A percentile compares a stretch with the other conserved stretches of the same genome.
These are phyloP conservation scores for Emericellopsis atlantica DNA, from an alignment of 2,329 filamentous ascomycete species.

Conservation along the genomic window DNA sequence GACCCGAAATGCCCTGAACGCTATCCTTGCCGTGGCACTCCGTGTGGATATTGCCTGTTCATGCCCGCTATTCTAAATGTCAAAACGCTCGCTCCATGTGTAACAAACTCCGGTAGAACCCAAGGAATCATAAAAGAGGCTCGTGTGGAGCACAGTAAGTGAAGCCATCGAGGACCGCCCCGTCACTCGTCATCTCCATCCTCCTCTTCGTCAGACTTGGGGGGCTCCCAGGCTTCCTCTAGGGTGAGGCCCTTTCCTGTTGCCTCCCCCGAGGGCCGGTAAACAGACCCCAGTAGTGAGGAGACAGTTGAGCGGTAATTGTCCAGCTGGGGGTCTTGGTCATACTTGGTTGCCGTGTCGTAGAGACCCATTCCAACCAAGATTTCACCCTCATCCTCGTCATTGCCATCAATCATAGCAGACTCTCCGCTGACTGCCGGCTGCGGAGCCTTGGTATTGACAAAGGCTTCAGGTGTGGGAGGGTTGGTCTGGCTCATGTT, in stretches of 20 bases:
- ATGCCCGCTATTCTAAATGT: no score
- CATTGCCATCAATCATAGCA: slow-evolving; percentile 31
- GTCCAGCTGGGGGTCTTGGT: slow-evolving; percentile 35
- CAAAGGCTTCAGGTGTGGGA: slow-evolving; percentile 49
- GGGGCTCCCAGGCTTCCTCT: slow-evolving; percentile 68
- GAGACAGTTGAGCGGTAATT: slow-evolving; percentile 42
- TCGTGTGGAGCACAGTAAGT: no score
- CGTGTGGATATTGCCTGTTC: no score
- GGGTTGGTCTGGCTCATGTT: slow-evolving; percentile 35
- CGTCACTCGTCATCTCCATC: slow-evolving; percentile 29
- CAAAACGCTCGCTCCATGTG: no score
- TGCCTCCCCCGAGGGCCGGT: slow-evolving; percentile 28
- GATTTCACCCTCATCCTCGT: slow-evolving; percentile 54
- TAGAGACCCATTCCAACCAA: slow-evolving; percentile 77
- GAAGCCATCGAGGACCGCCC: not conserved
- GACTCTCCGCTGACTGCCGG: slow-evolving; percentile 34
- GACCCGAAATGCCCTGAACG: no score
- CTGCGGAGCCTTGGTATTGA: slow-evolving; percentile 35
- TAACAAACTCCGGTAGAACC: no score
- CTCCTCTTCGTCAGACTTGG: slow-evolving; percentile 47
- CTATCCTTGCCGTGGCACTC: no score
- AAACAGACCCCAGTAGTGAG: slow-evolving; percentile 38
- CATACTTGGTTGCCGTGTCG: slow-evolving; percentile 50
- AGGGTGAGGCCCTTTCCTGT: slow-evolving; percentile 66
- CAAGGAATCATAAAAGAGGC: no score